A percentile compares a stretch with the other conserved stretches of the same genome.
phyloP scores from a whole-genome alignment of 2,329 filamentous ascomycete genomes.

The Ceratocystis albifundus region DNA sequence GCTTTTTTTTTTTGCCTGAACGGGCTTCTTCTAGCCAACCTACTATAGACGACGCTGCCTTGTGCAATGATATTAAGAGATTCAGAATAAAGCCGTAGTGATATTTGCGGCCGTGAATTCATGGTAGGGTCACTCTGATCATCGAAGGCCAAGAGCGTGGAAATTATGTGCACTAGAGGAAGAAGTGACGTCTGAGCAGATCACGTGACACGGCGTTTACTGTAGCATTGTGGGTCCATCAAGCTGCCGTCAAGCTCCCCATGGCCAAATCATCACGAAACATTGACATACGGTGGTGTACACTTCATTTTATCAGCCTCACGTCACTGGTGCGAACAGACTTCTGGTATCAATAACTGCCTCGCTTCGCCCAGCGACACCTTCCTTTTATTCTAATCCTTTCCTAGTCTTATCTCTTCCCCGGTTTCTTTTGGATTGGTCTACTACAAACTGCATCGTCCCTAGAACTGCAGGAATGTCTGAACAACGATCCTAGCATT shows the following conservation, averaged over 20 bases:
- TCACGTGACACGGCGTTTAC: conserved; percentile 2
- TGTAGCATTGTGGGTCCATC: conserved; percentile 1
- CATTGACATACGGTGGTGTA: neutral
- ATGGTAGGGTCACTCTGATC: no score
- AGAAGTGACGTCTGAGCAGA: neutral
- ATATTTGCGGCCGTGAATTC: no score
- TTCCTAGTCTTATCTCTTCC: neutral
- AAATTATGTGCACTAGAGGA: neutral
- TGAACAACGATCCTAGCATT: conserved; percentile 13
- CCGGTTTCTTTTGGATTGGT: neutral
- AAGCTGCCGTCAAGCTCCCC: neutral
- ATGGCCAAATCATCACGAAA: neutral
- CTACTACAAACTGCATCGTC: neutral
- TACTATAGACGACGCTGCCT: no score
- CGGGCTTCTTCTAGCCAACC: no score
- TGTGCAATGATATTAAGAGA: no score
- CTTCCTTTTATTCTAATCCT: neutral
- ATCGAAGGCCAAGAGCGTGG: neutral
- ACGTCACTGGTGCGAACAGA: neutral
- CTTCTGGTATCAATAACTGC: neutral
- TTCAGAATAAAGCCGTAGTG: no score
- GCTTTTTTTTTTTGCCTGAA: no score
- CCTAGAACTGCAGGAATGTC: conserved; percentile 4
- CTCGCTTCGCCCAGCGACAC: neutral
- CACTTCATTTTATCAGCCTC: neutral